Evolutionary conservation across 768 basidiomycete genomes (phyloP), one percentile per base, ranked within the genome.

Genomic region (Podaxis sp.): DNA sequence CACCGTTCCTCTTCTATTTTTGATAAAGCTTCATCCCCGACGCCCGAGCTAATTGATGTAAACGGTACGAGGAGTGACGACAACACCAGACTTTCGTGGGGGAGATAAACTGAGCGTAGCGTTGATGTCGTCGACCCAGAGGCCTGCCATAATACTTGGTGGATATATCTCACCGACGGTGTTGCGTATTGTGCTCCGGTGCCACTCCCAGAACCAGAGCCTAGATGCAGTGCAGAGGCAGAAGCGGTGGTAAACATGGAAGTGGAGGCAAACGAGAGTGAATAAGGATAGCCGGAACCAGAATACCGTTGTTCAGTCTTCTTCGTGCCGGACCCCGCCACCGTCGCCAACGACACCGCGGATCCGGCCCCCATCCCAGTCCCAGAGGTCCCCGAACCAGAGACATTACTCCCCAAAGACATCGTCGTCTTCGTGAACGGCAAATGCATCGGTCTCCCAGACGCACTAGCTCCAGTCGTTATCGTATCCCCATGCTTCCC

Each of bases 21-120:
- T 1, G 68, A 7, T 14, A 21, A 21, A 21, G 18, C 13, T 9
- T 48, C 47, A 21, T 48, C 21, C 3, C 23, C 57, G 3, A 75
- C 74, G 18, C 66, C 69, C 11, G 76, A 71, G 5, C 68, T 71
- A 4, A 71, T 72, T 5, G 72, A 72, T 5, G 83, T 62, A 62
- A 89, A 89, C 0, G 88, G 86, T 5, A 71, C 72, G 21, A 89
- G 71, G 6, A 90, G 71, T 0, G 83, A 78, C 0, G 85, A 83
- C 7, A 89, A 73, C 0, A 89, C 82, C 40, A 84, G 76, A 5
- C 68, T 70, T 69, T 91, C 88, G 54, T 25, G 25, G 3, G 25
- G 25, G 25, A 25, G 25, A 3, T 81, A 62, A 7, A 71, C 46
- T n/a, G 74, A 55, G 51, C 65, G 57, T 53, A 71, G 40, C 47